These are phyloP conservation scores for Apiospora phragmitis DNA, from an alignment of 2,329 filamentous ascomycete species.

Conservation along the genomic window DNA sequence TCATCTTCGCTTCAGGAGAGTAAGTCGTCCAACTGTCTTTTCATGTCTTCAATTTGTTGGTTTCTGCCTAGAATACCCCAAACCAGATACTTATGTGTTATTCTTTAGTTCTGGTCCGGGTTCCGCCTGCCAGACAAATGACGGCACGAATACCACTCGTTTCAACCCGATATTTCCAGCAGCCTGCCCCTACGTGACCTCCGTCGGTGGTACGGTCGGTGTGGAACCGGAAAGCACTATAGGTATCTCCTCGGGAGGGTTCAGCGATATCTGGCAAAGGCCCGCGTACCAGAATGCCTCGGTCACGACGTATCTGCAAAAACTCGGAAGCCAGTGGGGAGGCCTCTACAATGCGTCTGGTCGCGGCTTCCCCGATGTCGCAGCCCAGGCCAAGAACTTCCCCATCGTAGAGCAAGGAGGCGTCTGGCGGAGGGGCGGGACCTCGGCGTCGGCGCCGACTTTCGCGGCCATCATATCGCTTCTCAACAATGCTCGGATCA, in stretches of 20 bases:
- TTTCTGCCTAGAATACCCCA: neutral
- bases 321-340: conserved; percentile 37
- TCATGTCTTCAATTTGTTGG: neutral
- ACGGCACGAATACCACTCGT: conserved; percentile 50
- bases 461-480: conserved; percentile 64
- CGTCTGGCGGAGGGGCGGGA: conserved; percentile 36
- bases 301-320: conserved; percentile 43
- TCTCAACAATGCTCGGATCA: conserved; percentile 63
- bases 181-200: conserved; percentile 57
- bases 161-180: conserved; percentile 58
- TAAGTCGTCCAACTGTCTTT: conserved; percentile 31
- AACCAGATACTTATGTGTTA: neutral
- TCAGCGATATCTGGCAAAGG: conserved; percentile 46
- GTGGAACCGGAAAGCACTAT: conserved; percentile 51
- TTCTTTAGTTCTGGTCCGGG: conserved; percentile 21
- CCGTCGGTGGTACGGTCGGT: conserved; percentile 56
- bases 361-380: conserved; percentile 62
- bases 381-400: conserved; percentile 50
- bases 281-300: conserved; percentile 47
- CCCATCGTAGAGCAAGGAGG: conserved; percentile 29
- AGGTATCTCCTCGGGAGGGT: conserved; percentile 53
- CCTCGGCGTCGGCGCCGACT: conserved; percentile 60
- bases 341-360: conserved; percentile 47
- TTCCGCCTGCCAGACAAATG: conserved; percentile 51
- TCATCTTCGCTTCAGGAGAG: conserved; percentile 33